Evolutionary conservation across 2,329 filamentous ascomycete genomes (phyloP).

Genomic region (Aureobasidium sp.): DNA sequence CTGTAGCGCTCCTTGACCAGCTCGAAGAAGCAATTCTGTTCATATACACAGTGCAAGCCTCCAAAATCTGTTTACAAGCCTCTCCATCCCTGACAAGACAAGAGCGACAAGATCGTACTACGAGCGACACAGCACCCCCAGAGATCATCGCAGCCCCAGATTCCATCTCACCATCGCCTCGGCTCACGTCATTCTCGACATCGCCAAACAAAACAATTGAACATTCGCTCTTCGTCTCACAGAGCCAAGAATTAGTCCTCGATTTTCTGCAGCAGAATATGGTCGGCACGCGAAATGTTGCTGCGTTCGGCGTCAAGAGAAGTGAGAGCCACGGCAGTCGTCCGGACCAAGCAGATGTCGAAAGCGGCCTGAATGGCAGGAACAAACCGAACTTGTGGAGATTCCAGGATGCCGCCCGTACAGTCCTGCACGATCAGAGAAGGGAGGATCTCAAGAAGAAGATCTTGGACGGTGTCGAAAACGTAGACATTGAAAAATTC

Average conservation of each 20-base stretch:
- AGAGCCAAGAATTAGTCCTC: neutral
- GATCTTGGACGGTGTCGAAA: constrained; percentile 39
- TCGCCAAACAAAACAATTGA: neutral
- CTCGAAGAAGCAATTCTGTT: neutral
- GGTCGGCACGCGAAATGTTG: neutral
- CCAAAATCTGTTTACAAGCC: neutral
- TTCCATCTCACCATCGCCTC: neutral
- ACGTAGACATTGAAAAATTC: constrained; percentile 39
- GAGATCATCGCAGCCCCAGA: neutral
- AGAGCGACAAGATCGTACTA: neutral
- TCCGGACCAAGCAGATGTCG: constrained; percentile 12
- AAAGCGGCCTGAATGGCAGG: constrained; percentile 19
- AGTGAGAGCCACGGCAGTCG: neutral
- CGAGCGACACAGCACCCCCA: neutral
- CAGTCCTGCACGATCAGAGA: constrained; percentile 37
- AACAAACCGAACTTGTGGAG: constrained; percentile 26
- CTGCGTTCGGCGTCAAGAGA: neutral
- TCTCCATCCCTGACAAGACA: neutral
- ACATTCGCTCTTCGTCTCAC: neutral
- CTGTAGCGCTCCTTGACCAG: neutral
- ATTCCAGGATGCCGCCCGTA: constrained; percentile 41
- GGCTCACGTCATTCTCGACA: constrained; percentile 6
- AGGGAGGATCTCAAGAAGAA: constrained; percentile 41
- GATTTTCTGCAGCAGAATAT: neutral
- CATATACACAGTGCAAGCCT: constrained; percentile 1